Base-by-base conservation (phyloP, 1,284 basidiomycete species). In the Hypsizygus ulmarius region DNA sequence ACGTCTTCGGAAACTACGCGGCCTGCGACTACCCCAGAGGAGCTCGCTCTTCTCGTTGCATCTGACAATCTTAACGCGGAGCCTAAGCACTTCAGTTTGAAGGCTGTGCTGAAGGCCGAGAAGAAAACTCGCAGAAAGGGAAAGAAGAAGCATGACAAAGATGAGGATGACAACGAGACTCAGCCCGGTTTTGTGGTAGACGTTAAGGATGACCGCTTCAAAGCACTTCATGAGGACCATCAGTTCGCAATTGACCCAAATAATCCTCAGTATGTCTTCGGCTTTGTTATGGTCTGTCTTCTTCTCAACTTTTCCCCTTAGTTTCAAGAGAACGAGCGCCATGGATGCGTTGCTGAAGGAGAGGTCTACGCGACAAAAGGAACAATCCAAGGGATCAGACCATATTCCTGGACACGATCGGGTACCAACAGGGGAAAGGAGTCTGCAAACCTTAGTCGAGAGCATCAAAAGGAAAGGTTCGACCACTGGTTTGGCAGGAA, bases 241-340 rank as follows among this genome's bases (percentile, higher is more conserved):
- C 80, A 85, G 37, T 99, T 92, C 61, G 95, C 96, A 0, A 93
- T 99, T 58, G 97, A 99, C 66, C 96, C 97, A 15, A 92, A 84
- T 40, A 92, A 98, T 70, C 93, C 96, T 64, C 89, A 85, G 93
- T 95, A 61, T 57, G 91, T 76, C 2, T 40, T 47, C 19, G 28
- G 36, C 33, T 36, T 10, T 10, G n/a, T 19, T 36, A 15, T 32
- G 16, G n/a, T 40, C 32, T 35, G 2, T 42, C 43, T 39, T 46
- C 43, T 44, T 10, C 48, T 40, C 53, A 14, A 57, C 30, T 32
- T 46, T 35, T 45, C 15, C 50, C 34, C 47, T 49, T 14, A 95
- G 92, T 51, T 96, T 88, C 74, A 90, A 87, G 65, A 92, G 90
- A 71, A 93, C 93, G 1, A 88, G 87, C 67, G 83, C 83, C 46